Percentiles rank a stretch among this genome's conserved stretches.
Conservation (phyloP, 257 asterid species). For the Thymus mandschuricus region DNA sequence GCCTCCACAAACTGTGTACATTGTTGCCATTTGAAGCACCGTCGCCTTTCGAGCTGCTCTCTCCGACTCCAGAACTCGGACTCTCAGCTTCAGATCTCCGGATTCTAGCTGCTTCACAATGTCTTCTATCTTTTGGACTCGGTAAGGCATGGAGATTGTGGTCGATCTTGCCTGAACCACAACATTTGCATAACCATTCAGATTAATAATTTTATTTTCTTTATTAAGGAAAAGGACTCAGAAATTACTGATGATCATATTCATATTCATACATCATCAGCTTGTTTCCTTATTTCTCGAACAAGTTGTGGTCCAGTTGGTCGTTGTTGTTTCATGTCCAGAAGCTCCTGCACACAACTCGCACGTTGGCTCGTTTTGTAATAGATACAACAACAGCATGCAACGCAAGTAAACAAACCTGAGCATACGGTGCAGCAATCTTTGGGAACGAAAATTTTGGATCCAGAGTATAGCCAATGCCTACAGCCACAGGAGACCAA, state of each 20-base stretch:
- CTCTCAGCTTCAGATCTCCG: constrained; percentile 92
- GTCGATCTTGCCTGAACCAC: constrained; percentile 69
- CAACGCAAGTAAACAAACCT: constrained; percentile 43
- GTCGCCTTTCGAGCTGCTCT: constrained; percentile 95
- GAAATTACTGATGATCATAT: no score
- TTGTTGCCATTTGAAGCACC: constrained; percentile 91
- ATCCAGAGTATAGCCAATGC: constrained; percentile 83
- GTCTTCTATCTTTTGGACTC: constrained; percentile 87
- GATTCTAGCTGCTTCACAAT: constrained; percentile 86
- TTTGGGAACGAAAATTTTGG: constrained; percentile 89
- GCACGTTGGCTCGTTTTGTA: not conserved
- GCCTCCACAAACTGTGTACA: constrained; percentile 79
- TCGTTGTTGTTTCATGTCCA: constrained; percentile 71
- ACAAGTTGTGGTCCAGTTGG: constrained; percentile 71
- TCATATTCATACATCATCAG: constrained; percentile 62
- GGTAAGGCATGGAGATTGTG: constrained; percentile 89
- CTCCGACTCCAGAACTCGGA: constrained; percentile 97
- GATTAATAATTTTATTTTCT: not conserved
- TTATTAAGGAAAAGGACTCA: no score
- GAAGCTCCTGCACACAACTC: constrained; percentile 62
- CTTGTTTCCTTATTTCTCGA: constrained; percentile 83
- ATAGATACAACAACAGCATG: no score
- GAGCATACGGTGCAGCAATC: constrained; percentile 97
- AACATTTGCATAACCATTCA: not conserved
- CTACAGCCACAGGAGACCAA: constrained; percentile 49